phyloP scores from a whole-genome alignment of 2,329 filamentous ascomycete genomes.

The Cadophora malorum region DNA sequence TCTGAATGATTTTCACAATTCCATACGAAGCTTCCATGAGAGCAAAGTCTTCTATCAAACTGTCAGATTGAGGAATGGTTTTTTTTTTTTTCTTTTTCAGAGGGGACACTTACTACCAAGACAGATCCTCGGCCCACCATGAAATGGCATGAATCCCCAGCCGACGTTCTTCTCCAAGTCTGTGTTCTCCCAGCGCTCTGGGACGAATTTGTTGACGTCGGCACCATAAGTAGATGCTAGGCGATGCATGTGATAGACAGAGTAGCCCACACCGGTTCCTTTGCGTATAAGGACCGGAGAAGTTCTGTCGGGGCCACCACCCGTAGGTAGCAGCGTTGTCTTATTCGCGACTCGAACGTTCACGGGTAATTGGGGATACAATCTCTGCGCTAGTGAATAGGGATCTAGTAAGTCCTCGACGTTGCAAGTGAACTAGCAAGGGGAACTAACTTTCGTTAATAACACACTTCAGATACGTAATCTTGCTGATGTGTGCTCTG shows the following conservation, averaged over 20 bases:
- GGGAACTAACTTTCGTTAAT: neutral
- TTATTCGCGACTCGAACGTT: neutral
- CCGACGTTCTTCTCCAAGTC: neutral
- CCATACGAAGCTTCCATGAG: neutral
- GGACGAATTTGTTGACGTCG: neutral
- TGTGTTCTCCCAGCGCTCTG: conserved; percentile 3
- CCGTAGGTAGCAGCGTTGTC: neutral
- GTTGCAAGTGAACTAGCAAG: neutral
- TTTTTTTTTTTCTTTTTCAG: neutral
- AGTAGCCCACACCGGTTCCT: neutral
- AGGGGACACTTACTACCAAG: neutral
- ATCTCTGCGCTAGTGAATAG: neutral
- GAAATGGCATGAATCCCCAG: conserved; percentile 2
- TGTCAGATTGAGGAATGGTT: neutral
- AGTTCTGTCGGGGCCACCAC: neutral
- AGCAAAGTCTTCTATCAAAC: neutral
- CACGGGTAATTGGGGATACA: neutral
- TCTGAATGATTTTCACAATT: neutral
- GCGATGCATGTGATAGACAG: conserved; percentile 1
- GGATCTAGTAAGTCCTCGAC: too few species aligned
- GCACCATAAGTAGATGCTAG: neutral
- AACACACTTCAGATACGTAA: neutral
- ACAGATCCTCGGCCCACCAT: neutral
- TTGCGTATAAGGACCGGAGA: neutral
- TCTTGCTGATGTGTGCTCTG: conserved; percentile 9